Percentiles rank a stretch among this genome's conserved stretches.
These are phyloP conservation scores for Tolypocladium amazonense DNA, from an alignment of 2,329 filamentous ascomycete genomes.

Conservation along the genomic window DNA sequence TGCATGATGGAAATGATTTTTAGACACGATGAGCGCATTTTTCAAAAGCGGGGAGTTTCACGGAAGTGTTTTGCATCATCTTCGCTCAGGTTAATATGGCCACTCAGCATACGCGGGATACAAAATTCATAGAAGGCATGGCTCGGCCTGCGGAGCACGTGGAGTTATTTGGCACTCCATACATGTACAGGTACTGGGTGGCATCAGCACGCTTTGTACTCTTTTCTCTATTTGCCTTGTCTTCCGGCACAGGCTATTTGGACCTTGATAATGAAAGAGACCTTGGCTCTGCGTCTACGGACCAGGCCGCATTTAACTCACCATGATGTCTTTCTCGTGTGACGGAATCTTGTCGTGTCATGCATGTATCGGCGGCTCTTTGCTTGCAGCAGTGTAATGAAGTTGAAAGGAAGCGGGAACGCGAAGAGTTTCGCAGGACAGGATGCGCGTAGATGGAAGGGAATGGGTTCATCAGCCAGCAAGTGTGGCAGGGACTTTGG, in stretches of 20 bases:
- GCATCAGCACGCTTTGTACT: background rate
- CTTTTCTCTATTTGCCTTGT: background rate
- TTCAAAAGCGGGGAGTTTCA: background rate
- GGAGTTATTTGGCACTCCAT: background rate
- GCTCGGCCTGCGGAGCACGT: background rate
- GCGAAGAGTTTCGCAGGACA: background rate
- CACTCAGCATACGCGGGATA: background rate
- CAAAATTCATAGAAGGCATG: background rate
- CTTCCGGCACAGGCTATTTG: background rate
- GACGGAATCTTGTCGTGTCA: background rate
- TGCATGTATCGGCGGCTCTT: background rate
- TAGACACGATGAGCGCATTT: background rate
- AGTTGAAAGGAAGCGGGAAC: background rate
- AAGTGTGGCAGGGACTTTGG: background rate
- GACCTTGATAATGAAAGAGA: background rate
- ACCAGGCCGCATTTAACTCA: background rate
- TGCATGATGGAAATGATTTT: background rate
- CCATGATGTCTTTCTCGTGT: background rate
- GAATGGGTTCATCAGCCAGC: background rate
- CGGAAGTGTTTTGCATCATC: background rate
- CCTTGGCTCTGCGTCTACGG: background rate
- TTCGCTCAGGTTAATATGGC: background rate
- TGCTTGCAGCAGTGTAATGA: background rate
- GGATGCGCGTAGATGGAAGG: background rate
- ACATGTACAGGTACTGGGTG: background rate